Evolutionary conservation across 2,329 filamentous ascomycete species (phyloP).

Genomic region (Colletotrichum endophyticum): DNA sequence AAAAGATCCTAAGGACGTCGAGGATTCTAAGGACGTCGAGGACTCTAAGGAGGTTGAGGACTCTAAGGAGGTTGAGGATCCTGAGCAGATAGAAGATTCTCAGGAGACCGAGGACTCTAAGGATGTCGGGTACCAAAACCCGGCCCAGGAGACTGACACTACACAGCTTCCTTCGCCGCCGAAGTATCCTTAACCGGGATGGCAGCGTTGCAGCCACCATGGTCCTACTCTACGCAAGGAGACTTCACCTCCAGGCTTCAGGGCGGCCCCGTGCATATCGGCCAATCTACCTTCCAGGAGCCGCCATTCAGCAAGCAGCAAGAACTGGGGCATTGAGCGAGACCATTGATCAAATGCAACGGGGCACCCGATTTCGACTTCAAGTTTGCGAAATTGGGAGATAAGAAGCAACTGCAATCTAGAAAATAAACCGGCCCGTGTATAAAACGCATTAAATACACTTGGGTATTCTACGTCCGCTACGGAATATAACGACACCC

Average conservation of each 20-base stretch:
- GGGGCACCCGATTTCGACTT: background rate
- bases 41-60: background rate
- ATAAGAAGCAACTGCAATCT: background rate
- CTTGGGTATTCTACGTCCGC: background rate
- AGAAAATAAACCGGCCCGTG: background rate
- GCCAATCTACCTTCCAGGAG: background rate
- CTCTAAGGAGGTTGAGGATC: background rate
- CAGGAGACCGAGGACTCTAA: background rate
- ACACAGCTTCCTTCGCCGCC: background rate
- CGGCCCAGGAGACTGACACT: background rate
- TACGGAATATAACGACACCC: background rate
- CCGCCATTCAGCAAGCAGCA: background rate
- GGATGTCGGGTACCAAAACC: background rate
- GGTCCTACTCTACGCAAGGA: background rate
- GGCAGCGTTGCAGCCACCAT: background rate
- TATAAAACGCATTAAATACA: background rate
- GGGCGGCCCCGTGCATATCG: background rate
- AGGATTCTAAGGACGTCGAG: background rate
- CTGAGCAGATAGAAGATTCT: background rate
- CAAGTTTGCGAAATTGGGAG: background rate
- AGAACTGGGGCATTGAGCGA: background rate
- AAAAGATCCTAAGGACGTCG: background rate
- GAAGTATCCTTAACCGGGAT: background rate
- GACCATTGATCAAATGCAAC: background rate
- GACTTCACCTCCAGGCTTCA: background rate